Conservation (phyloP, 140 eudicot species). For the Anethum foeniculum region DNA sequence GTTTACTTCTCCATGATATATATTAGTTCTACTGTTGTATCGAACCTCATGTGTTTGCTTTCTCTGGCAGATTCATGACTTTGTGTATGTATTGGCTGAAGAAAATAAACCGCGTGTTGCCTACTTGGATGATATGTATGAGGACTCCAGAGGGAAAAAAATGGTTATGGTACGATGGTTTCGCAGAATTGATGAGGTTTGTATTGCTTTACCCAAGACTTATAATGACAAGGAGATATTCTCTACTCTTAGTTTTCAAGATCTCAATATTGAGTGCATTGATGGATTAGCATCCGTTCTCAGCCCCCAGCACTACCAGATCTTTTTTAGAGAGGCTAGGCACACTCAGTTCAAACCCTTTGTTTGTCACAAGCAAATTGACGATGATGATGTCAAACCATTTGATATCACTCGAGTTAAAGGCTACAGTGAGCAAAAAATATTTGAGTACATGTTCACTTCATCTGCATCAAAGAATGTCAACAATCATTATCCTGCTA, state of each 20-base stretch:
- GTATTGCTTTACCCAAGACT: constrained; percentile 54
- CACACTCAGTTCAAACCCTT: constrained; percentile 37
- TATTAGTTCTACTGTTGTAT: neutral
- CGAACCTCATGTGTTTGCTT: neutral
- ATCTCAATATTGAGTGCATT: constrained; percentile 70
- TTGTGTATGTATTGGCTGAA: constrained; percentile 76
- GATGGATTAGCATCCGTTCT: constrained; percentile 83
- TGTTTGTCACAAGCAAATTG: constrained; percentile 52
- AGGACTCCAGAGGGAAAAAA: constrained; percentile 61
- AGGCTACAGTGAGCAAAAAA: constrained; percentile 71
- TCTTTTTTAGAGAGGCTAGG: constrained; percentile 22
- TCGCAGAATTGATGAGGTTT: constrained; percentile 93
- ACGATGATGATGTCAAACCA: constrained; percentile 51
- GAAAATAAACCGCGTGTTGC: constrained; percentile 67
- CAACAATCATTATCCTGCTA: constrained; percentile 1
- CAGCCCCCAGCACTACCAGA: constrained; percentile 59
- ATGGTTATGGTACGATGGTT: constrained; percentile 94
- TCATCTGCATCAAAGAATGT: constrained; percentile 9
- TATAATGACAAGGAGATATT: constrained; percentile 66
- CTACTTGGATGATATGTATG: constrained; percentile 73
- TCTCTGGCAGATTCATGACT: constrained; percentile 50
- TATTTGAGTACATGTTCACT: constrained; percentile 30
- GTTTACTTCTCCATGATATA: neutral
- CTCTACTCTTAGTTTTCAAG: constrained; percentile 84
- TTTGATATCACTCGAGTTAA: constrained; percentile 67